Evolutionary conservation across 116 monocot species (phyloP), one percentile per base, ranked within the genome.

Genomic region (Trichopus zeylanicus): DNA sequence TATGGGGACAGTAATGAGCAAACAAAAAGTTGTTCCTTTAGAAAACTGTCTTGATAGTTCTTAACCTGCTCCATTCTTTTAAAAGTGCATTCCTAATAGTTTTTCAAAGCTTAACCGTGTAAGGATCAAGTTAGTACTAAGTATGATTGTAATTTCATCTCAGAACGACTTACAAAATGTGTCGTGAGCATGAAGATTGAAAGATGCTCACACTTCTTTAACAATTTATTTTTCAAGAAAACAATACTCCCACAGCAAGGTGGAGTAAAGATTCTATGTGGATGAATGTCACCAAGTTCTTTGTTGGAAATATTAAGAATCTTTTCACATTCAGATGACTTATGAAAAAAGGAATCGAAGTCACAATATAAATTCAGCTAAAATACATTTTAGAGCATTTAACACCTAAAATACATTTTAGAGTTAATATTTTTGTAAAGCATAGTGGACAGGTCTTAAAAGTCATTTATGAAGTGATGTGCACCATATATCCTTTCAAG

Each of bases 311-410:
- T 51, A 13, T 87, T 80, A 67, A 97, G 79, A 52, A 87, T 73
- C 55, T 74, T 81, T 0, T 91, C 75, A 60, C 97, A 97, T 59
- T 79, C 57, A 4, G 71, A 27, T 59, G 97, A 87, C 27, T 65
- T 30, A 64, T 78, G 82, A 9, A 97, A 61, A 67, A 97, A 97
- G 4, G 97, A 87, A 48, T 91, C 61, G 33, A 60, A 79, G 64
- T 97, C 97, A 67, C 97, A 97, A 57, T 65, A 71, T 48, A 78
- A 31, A 55, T 87, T 81, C 33, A 84, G 70, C 15, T 70, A 81
- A 97, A 84, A 91, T 91, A 74, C 91, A 91, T 16, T 77, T 87
- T 55, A 87, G 31, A 48, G 97, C 84, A 80, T 97, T 97, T 69
- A 87, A 91, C 18, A 91, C 90, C 95, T 95, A 81, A 64, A 60